These are phyloP conservation scores for Aechmea fasciata DNA, from an alignment of 176 grass and related monocot genomes.

Conservation along the genomic window DNA sequence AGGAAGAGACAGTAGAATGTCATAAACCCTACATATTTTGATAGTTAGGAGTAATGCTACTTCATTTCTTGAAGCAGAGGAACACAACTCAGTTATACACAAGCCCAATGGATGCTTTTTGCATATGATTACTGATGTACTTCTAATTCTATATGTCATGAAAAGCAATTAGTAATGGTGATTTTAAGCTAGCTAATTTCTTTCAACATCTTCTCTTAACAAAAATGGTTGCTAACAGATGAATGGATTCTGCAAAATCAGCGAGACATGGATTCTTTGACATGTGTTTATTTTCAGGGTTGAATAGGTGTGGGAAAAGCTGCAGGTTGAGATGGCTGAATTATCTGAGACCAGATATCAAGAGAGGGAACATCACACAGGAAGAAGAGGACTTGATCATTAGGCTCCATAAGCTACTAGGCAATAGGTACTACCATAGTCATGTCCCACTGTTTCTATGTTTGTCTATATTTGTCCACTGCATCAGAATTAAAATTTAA, in stretches of 20 bases:
- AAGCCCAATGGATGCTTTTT: too few relatives aligned
- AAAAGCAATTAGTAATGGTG: too few relatives aligned
- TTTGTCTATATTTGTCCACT: background rate
- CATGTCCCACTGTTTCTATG: background rate
- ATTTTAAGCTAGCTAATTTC: too few relatives aligned
- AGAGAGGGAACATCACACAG: conserved; percentile 7
- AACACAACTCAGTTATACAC: too few relatives aligned
- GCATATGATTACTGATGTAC: too few relatives aligned
- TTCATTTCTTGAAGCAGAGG: too few relatives aligned
- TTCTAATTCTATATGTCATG: too few relatives aligned
- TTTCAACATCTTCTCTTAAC: background rate
- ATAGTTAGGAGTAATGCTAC: too few relatives aligned
- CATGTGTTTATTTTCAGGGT: background rate
- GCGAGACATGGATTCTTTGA: too few relatives aligned
- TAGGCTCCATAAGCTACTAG: conserved; percentile 9
- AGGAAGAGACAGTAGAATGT: too few relatives aligned
- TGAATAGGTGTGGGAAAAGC: conserved; percentile 4
- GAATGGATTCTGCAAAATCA: background rate
- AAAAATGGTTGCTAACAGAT: background rate
- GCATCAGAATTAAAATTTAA: too few relatives aligned
- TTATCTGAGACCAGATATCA: conserved; percentile 10
- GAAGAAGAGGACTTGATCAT: conserved; percentile 8
- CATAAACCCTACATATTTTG: too few relatives aligned
- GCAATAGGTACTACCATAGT: background rate
- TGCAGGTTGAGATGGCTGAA: conserved; percentile 11